Percentiles rank a stretch among this genome's conserved stretches.
Conservation (phyloP, 148 eudicot species). For the Tetragonia tetragonoides region DNA sequence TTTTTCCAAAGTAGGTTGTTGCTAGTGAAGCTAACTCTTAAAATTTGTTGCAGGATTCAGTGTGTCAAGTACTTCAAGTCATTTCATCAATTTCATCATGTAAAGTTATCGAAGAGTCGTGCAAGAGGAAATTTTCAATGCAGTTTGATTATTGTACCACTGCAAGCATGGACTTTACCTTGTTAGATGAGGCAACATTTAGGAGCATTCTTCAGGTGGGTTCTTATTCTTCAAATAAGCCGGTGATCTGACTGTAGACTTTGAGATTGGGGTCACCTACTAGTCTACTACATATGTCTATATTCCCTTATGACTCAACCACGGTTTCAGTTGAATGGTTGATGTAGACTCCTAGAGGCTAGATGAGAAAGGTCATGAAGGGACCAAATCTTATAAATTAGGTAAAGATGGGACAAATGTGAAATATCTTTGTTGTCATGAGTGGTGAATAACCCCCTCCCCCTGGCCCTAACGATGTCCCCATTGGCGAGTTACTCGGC, state of each 20-base stretch:
- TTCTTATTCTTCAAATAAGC: slow-evolving; percentile 28
- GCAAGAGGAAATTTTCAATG: slow-evolving; percentile 82
- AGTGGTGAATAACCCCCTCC: slow-evolving; percentile 1
- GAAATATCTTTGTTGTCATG: slow-evolving; percentile 1
- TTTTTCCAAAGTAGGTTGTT: slow-evolving; percentile 55
- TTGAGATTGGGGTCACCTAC: slow-evolving; percentile 10
- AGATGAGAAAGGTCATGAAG: slow-evolving; percentile 14
- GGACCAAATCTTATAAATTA: not conserved
- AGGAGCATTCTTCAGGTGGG: slow-evolving; percentile 89
- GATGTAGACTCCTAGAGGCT: slow-evolving; percentile 16
- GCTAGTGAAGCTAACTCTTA: slow-evolving; percentile 54
- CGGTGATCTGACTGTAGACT: slow-evolving; percentile 2
- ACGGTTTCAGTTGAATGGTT: not conserved
- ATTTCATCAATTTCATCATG: slow-evolving; percentile 72
- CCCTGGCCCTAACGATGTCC: not conserved
- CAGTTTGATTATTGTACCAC: slow-evolving; percentile 91
- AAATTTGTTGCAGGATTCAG: slow-evolving; percentile 93
- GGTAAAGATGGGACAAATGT: slow-evolving; percentile 3
- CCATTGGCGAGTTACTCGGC: slow-evolving; percentile 1
- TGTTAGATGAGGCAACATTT: slow-evolving; percentile 78
- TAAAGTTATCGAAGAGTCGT: slow-evolving; percentile 82
- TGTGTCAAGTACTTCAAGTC: slow-evolving; percentile 78
- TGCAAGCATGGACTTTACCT: slow-evolving; percentile 72
- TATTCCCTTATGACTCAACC: slow-evolving; percentile 5
- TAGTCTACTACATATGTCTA: not conserved